phyloP scores from a whole-genome alignment of 495 filamentous ascomycete genomes.

The Penicillium angulare region DNA sequence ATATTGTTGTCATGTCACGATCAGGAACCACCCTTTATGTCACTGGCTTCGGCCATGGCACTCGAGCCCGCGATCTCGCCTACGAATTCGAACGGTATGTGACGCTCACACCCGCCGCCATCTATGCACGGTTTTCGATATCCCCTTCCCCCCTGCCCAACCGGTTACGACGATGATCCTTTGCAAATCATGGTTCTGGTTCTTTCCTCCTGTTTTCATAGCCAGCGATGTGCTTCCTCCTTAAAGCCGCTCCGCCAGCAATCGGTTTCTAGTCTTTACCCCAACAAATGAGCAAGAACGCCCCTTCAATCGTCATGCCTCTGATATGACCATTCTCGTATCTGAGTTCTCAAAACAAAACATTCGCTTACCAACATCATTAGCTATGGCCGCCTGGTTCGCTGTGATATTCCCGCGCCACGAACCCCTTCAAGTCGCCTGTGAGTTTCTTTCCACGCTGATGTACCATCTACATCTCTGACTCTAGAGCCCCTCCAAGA shows the following conservation, averaged over 20 bases:
- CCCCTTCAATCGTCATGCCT: background rate
- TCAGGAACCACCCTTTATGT: conserved; percentile 95
- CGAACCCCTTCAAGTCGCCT: conserved; percentile 88
- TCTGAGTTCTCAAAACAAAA: background rate
- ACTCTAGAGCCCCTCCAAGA: conserved; percentile 50
- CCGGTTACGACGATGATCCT: conserved; percentile 18
- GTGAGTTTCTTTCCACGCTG: conserved; percentile 56
- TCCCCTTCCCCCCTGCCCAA: conserved; percentile 8
- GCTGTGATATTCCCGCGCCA: conserved; percentile 97
- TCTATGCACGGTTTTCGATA: conserved; percentile 27
- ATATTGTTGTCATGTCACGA: conserved; percentile 70
- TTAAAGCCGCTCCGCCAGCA: no score
- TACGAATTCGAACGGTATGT: conserved; percentile 99
- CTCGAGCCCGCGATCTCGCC: conserved; percentile 98
- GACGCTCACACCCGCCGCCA: conserved; percentile 47
- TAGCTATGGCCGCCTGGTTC: conserved; percentile 97
- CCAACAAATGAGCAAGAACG: no score
- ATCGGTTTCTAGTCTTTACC: no score
- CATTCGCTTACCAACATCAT: background rate
- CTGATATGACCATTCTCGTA: background rate
- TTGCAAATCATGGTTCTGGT: conserved; percentile 2
- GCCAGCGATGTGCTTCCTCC: background rate
- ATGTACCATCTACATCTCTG: conserved; percentile 11
- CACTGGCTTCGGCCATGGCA: conserved; percentile 96
- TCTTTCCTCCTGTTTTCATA: background rate